Evolutionary conservation across 1,139 yeast genomes (phyloP), one percentile per base, ranked within the genome.

Genomic region (Yamadazyma membranifaciens): DNA sequence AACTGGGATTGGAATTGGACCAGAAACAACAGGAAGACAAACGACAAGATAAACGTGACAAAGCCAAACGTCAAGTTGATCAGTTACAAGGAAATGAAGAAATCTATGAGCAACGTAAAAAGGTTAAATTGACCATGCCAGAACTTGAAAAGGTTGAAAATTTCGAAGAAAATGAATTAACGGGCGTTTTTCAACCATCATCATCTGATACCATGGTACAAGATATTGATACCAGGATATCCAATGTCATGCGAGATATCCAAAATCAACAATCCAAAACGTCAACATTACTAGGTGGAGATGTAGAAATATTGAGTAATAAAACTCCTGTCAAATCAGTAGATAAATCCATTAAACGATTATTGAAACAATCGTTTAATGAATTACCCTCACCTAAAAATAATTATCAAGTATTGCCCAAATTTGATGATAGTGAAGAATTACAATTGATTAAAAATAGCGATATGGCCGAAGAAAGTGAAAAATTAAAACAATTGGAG

Each of bases 111-210:
- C 48, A 45, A 4, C 50, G 65, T 38, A 80, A 83, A 51, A 73
- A 80, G 44, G 65, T 84, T 11, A 78, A 75, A 46, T 61, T 84
- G 17, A 69, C 65, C 4, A 62, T 86, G 11, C 81, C 88, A 4
- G 44, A 24, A 4, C 45, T 38, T 12, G 36, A 25, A 17, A 28
- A 25, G 14, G 33, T 16, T 7, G 39, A 44, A 22, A 34, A 29
- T n/a, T 38, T 16, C 36, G 48, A 44, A 12, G 33, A 30, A 9
- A 48, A 47, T 25, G 51, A 48, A 13, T 34, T 50, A n/a, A 40
- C 44, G 9, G 54, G 54, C 1, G 49, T 46, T 2, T 48, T 50
- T 29, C 34, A 40, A 2, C 24, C 24, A 7, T 20, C 24, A 7
- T 6, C 24, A 6, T 6, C 26, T 14, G 31, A 16, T 22, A 27